phyloP scores from a whole-genome alignment of 2,329 filamentous ascomycete genomes.

The Alternaria brassicicola region DNA sequence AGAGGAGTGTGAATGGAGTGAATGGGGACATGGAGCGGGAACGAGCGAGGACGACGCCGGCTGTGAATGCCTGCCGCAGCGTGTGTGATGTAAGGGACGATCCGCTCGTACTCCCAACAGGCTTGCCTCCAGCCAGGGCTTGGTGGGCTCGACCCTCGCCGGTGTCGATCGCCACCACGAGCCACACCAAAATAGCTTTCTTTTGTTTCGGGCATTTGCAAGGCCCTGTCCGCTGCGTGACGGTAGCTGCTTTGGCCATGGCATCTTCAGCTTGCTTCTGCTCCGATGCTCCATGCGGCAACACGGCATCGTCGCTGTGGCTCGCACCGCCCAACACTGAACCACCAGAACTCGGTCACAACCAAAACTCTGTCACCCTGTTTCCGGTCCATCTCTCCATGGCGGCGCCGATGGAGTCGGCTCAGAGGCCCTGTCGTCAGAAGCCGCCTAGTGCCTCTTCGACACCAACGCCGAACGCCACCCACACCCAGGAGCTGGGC shows the following conservation, averaged over 20 bases:
- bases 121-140: slow-evolving; percentile 2
- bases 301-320: neutral
- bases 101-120: slow-evolving; percentile 6
- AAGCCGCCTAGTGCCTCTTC: slow-evolving; percentile 20
- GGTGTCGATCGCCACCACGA: slow-evolving; percentile 23
- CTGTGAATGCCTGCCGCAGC: slow-evolving; percentile 4
- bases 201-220: slow-evolving; percentile 19
- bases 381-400: neutral
- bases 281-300: neutral
- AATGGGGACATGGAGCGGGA: slow-evolving; percentile 3
- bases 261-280: neutral
- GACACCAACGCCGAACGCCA: slow-evolving; percentile 12
- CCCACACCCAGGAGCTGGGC: slow-evolving; percentile 19
- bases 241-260: neutral
- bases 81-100: slow-evolving; percentile 17
- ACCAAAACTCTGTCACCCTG: neutral
- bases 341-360: slow-evolving; percentile 3
- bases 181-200: slow-evolving; percentile 29
- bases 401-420: neutral
- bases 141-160: slow-evolving; percentile 19
- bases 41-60: slow-evolving; percentile 16
- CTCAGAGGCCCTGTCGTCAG: slow-evolving; percentile 12
- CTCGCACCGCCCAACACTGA: neutral
- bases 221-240: neutral
- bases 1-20: neutral